phyloP scores from a whole-genome alignment of 2,329 filamentous ascomycete genomes.

The Stachybotrys elegans region DNA sequence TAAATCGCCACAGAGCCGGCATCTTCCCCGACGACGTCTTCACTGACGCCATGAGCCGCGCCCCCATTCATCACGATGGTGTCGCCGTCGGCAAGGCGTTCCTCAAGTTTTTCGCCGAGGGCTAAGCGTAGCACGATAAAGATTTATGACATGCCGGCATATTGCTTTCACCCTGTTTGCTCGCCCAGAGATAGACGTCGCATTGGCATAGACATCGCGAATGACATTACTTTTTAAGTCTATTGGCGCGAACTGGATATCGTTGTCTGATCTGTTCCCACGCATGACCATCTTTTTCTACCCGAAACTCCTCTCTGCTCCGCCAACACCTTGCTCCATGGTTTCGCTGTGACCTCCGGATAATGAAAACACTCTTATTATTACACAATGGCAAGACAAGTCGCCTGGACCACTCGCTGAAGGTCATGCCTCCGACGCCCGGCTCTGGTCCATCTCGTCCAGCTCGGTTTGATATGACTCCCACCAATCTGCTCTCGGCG shows the following conservation, averaged over 20 bases:
- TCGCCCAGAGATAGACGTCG: not conserved
- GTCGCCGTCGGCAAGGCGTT: constrained; percentile 70
- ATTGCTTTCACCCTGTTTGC: not conserved
- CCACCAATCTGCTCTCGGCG: constrained; percentile 23
- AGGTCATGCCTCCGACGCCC: not conserved
- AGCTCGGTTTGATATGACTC: constrained; percentile 12
- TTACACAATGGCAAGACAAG: not conserved
- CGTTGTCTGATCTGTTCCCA: not conserved
- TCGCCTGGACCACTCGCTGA: not conserved
- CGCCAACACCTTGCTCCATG: too few relatives aligned
- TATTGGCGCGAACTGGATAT: not conserved
- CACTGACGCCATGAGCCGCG: constrained; percentile 62
- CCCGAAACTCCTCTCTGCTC: too few relatives aligned
- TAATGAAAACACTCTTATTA: too few relatives aligned
- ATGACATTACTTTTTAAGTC: not conserved
- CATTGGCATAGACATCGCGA: not conserved
- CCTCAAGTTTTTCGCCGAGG: constrained; percentile 68
- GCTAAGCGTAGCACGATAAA: too few relatives aligned
- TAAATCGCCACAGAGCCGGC: constrained; percentile 56
- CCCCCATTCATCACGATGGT: constrained; percentile 69
- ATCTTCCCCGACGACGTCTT: constrained; percentile 67
- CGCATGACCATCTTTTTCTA: not conserved
- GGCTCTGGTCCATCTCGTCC: constrained; percentile 6
- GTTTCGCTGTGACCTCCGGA: too few relatives aligned
- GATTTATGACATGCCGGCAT: too few relatives aligned